Conservation (phyloP, 306 rosid species). For the Coriaria nepalensis region DNA sequence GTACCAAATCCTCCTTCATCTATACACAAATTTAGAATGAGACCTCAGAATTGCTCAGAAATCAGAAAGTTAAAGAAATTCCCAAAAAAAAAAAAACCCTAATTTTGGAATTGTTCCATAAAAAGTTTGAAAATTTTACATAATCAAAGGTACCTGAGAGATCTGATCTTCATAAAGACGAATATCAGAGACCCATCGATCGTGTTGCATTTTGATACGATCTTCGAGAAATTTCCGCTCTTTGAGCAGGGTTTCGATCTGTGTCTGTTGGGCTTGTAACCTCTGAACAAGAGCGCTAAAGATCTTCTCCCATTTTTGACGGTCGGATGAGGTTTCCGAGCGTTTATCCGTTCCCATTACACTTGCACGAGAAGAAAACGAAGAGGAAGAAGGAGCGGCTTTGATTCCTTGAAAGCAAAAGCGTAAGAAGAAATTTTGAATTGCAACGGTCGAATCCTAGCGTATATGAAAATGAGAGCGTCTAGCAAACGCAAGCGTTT, state of each 20-base stretch:
- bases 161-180: constrained; percentile 29
- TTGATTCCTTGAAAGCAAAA: constrained; percentile 4
- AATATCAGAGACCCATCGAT: constrained; percentile 42
- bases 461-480: no score
- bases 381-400: background rate
- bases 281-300: constrained; percentile 42
- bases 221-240: constrained; percentile 47
- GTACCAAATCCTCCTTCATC: constrained; percentile 30
- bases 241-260: constrained; percentile 41
- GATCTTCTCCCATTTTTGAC: constrained; percentile 46
- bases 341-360: constrained; percentile 26
- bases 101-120: background rate
- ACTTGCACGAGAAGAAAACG: constrained; percentile 6
- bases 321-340: constrained; percentile 15
- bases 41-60: constrained; percentile 3
- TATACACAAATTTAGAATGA: constrained; percentile 19
- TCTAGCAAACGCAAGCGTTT: no score
- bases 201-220: constrained; percentile 37
- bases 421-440: background rate
- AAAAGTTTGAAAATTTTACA: background rate
- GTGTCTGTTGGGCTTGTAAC: constrained; percentile 39
- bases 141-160: constrained; percentile 29
- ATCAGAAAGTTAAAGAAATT: background rate
- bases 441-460: constrained; percentile 6
- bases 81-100: constrained; percentile 19